These are phyloP conservation scores for Trichoderma hamatum DNA, from an alignment of 2,329 filamentous ascomycete species.

Conservation along the genomic window DNA sequence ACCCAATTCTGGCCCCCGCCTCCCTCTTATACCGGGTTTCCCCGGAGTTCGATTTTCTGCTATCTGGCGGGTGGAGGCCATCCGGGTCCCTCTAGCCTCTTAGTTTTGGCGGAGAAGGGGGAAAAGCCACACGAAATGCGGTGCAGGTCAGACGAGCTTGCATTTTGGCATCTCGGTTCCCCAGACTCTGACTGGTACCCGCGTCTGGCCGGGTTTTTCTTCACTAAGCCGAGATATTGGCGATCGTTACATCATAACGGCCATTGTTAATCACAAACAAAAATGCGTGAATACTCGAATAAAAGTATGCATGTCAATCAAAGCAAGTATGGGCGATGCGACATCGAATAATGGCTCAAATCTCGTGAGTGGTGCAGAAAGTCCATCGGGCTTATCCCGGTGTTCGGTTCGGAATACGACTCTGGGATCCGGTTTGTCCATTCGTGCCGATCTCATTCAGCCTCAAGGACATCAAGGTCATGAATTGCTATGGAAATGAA, in stretches of 20 bases:
- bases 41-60: slow-evolving; percentile 7
- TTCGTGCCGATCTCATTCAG: not conserved
- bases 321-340: not conserved
- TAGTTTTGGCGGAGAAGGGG: not conserved
- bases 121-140: not conserved
- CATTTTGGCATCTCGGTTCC: not conserved
- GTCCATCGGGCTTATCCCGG: slow-evolving; percentile 24
- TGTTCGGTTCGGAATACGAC: slow-evolving; percentile 17
- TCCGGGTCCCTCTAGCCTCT: slow-evolving; percentile 16
- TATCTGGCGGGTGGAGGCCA: slow-evolving; percentile 1
- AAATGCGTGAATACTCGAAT: not conserved
- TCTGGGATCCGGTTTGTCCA: not conserved
- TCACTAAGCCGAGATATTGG: not conserved
- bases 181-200: not conserved
- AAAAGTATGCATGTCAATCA: not conserved
- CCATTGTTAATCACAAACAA: not conserved
- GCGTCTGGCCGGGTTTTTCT: not conserved
- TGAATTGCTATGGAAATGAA: not conserved
- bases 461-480: not conserved
- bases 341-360: not conserved
- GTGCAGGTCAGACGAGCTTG: not conserved
- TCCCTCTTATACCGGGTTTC: slow-evolving; percentile 13
- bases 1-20: not conserved
- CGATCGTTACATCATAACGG: not conserved
- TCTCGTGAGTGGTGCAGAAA: not conserved